These are phyloP conservation scores for Asterionellopsis glacialis DNA, from an alignment of 108 stramenopile genomes.

Conservation along the genomic window DNA sequence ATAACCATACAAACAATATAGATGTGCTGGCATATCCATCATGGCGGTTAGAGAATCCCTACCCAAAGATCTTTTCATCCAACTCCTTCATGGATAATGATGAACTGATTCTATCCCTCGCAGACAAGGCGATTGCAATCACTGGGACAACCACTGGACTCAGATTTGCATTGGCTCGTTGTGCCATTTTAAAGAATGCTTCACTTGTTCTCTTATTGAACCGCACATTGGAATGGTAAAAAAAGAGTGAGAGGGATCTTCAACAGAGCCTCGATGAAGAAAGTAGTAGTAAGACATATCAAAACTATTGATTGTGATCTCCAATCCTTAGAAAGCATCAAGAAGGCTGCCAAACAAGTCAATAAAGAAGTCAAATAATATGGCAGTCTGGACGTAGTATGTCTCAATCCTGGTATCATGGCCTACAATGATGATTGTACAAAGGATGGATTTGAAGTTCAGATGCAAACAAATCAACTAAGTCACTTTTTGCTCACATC, in stretches of 20 bases:
- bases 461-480: conserved; percentile 60
- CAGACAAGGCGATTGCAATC: conserved; percentile 42
- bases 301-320: conserved; percentile 44
- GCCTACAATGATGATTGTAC: conserved; percentile 35
- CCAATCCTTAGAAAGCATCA: conserved; percentile 31
- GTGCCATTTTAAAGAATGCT: conserved; percentile 32
- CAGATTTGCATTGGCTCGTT: conserved; percentile 30
- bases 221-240: conserved; percentile 37
- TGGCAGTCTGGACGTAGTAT: conserved; percentile 37
- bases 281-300: conserved; percentile 15
- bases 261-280: conserved; percentile 8
- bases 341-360: conserved; percentile 24
- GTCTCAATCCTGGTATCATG: conserved; percentile 66
- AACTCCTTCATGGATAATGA: too few species aligned
- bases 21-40: too few species aligned
- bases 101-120: conserved; percentile 31
- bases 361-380: conserved; percentile 33
- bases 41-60: too few species aligned
- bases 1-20: too few species aligned
- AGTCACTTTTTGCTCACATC: conserved; percentile 56
- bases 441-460: conserved; percentile 58
- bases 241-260: conserved; percentile 18
- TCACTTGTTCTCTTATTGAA: conserved; percentile 38
- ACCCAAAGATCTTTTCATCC: too few species aligned
- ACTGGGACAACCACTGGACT: conserved; percentile 41